phyloP scores from a whole-genome alignment of 179 eudicot genomes.

The Vitellaria paradoxa region DNA sequence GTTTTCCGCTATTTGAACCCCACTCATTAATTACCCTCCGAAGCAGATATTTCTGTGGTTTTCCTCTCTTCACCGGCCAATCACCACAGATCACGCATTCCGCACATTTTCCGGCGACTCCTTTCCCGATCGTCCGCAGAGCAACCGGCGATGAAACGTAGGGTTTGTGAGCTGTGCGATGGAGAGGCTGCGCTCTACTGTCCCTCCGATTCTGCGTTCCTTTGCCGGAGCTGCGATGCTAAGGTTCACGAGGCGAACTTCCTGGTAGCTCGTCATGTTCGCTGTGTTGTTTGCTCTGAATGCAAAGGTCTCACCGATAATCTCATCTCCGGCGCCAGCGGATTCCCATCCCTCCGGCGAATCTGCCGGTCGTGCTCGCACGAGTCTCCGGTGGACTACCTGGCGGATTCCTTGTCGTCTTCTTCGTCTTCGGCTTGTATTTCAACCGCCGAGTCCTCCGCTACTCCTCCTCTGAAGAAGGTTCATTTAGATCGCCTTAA shows the following conservation, averaged over 20 bases:
- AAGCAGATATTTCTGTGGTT: too few species aligned
- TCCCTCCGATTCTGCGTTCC: constrained; percentile 51
- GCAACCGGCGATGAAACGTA: constrained; percentile 21
- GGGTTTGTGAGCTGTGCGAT: constrained; percentile 49
- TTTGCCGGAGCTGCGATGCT: constrained; percentile 48
- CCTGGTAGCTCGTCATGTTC: constrained; percentile 69
- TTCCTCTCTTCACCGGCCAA: neutral
- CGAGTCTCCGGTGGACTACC: constrained; percentile 11
- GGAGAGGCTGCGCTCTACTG: constrained; percentile 44
- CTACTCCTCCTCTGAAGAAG: constrained; percentile 8
- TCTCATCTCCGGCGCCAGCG: constrained; percentile 26
- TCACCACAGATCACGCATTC: too few species aligned
- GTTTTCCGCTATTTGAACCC: neutral
- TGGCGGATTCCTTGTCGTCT: constrained; percentile 22
- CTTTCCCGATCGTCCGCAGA: neutral
- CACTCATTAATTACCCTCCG: neutral
- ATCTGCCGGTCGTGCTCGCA: constrained; percentile 35
- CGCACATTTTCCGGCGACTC: neutral
- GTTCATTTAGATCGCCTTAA: neutral
- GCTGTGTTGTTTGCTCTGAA: constrained; percentile 31
- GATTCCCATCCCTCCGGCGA: neutral
- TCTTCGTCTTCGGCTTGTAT: constrained; percentile 29
- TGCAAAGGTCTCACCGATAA: constrained; percentile 25
- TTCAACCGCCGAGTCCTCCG: constrained; percentile 29
- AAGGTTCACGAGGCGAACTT: constrained; percentile 65